Evolutionary conservation across 176 grass and related monocot species (phyloP).

Genomic region (Juncus inflexus): DNA sequence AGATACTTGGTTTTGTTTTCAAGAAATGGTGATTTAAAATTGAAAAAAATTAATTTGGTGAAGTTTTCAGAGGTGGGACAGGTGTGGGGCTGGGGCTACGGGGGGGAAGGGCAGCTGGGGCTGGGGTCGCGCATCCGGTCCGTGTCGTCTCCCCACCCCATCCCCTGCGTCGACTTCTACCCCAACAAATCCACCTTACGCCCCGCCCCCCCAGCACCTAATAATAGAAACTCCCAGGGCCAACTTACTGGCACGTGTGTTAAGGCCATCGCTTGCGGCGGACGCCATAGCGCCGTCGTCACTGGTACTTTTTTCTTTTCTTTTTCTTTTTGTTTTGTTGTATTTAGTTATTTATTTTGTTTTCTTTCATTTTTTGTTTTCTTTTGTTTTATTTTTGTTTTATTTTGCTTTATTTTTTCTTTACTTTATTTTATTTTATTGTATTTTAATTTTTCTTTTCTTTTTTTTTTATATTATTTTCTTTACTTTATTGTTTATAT

Average conservation of each 20-base stretch:
- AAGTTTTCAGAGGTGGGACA: slow-evolving; percentile 89
- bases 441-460: no score
- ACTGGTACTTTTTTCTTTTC: slow-evolving; percentile 44
- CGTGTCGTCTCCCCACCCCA: slow-evolving; percentile 80
- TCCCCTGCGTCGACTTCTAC: slow-evolving; percentile 69
- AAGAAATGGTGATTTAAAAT: no score
- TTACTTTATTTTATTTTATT: no score
- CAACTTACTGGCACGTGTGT: slow-evolving; percentile 61
- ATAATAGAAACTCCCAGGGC: slow-evolving; percentile 55
- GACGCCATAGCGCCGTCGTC: slow-evolving; percentile 91
- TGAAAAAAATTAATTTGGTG: not conserved
- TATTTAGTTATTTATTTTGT: not conserved
- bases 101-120: slow-evolving; percentile 97
- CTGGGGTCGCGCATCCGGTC: slow-evolving; percentile 86
- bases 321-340: not conserved
- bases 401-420: no score
- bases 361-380: not conserved
- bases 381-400: not conserved
- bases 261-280: slow-evolving; percentile 91
- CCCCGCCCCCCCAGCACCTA: slow-evolving; percentile 39
- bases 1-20: no score
- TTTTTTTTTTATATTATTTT: no score
- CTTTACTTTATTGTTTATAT: no score
- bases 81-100: slow-evolving; percentile 99
- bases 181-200: slow-evolving; percentile 27